Percentiles rank a stretch among this genome's conserved stretches.
phyloP scores from a whole-genome alignment of 2,329 filamentous ascomycete species.

The Dendryphion nanum region DNA sequence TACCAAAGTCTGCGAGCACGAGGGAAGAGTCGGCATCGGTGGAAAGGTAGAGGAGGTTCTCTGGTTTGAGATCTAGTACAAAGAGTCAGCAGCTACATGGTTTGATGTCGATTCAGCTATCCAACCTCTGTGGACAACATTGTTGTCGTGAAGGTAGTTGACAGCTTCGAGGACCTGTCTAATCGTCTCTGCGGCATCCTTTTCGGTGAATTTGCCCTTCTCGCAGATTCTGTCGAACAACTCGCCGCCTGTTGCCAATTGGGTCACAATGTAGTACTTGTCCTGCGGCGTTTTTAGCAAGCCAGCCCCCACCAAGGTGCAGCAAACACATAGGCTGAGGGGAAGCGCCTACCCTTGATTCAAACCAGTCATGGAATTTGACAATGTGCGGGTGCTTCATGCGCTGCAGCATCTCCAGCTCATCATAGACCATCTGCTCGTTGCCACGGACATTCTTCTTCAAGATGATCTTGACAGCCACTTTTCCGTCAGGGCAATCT shows the following conservation, averaged over 20 bases:
- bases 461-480: slow-evolving; percentile 97
- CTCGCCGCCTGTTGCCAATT: slow-evolving; percentile 93
- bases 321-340: slow-evolving; percentile 3
- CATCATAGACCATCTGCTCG: slow-evolving; percentile 98
- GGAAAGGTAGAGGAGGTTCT: slow-evolving; percentile 93
- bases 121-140: slow-evolving; percentile 91
- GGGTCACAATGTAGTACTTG: slow-evolving; percentile 99
- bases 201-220: slow-evolving; percentile 96
- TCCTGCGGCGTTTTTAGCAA: too few relatives aligned
- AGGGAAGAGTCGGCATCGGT: slow-evolving; percentile 74
- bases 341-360: slow-evolving; percentile 73
- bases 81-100: background rate
- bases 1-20: slow-evolving; percentile 95
- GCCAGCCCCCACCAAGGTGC: too few relatives aligned
- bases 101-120: background rate
- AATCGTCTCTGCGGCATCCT: slow-evolving; percentile 94
- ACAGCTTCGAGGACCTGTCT: slow-evolving; percentile 91
- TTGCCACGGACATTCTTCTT: slow-evolving; percentile 99
- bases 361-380: slow-evolving; percentile 97
- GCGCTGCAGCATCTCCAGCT: slow-evolving; percentile 87
- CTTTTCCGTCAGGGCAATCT: slow-evolving; percentile 78
- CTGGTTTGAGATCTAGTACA: slow-evolving; percentile 83
- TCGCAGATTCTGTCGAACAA: slow-evolving; percentile 98
- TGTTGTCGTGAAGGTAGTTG: slow-evolving; percentile 88
- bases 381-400: slow-evolving; percentile 95